phyloP scores from a whole-genome alignment of 2,329 filamentous ascomycete species.

The Leptographium galeiforme region DNA sequence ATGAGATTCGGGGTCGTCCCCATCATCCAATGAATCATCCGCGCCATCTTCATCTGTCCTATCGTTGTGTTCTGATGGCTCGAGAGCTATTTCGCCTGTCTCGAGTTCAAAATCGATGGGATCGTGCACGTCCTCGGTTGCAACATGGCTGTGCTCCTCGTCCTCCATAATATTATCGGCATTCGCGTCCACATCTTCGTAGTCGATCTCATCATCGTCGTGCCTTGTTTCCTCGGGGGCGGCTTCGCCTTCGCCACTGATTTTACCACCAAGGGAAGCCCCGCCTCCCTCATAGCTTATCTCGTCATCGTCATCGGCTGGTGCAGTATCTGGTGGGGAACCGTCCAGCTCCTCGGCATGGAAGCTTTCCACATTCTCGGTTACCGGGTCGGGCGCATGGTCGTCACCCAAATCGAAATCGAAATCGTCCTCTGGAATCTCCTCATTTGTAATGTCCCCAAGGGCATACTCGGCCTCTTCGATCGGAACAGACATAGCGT shows the following conservation, averaged over 20 bases:
- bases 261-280: background rate
- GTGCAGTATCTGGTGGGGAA: background rate
- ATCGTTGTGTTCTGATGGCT: slow-evolving; percentile 1
- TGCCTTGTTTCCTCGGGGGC: slow-evolving; percentile 7
- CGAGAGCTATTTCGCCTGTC: background rate
- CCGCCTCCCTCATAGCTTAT: slow-evolving; percentile 10
- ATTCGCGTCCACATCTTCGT: slow-evolving; percentile 17
- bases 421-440: slow-evolving; percentile 15
- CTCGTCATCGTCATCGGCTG: slow-evolving; percentile 7
- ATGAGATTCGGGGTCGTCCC: background rate
- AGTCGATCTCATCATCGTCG: slow-evolving; percentile 22
- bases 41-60: background rate
- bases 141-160: background rate
- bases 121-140: background rate
- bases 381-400: slow-evolving; percentile 1
- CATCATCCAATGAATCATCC: slow-evolving; percentile 1
- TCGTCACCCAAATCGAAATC: slow-evolving; percentile 19
- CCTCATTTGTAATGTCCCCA: slow-evolving; percentile 9
- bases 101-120: slow-evolving; percentile 7
- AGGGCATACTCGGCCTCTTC: slow-evolving; percentile 13
- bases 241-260: slow-evolving; percentile 4
- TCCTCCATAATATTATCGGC: background rate
- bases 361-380: background rate
- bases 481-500: slow-evolving; percentile 1
- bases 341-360: background rate